These are phyloP conservation scores for Diaporthe ilicicola DNA, from an alignment of 2,329 filamentous ascomycete genomes.

Conservation along the genomic window DNA sequence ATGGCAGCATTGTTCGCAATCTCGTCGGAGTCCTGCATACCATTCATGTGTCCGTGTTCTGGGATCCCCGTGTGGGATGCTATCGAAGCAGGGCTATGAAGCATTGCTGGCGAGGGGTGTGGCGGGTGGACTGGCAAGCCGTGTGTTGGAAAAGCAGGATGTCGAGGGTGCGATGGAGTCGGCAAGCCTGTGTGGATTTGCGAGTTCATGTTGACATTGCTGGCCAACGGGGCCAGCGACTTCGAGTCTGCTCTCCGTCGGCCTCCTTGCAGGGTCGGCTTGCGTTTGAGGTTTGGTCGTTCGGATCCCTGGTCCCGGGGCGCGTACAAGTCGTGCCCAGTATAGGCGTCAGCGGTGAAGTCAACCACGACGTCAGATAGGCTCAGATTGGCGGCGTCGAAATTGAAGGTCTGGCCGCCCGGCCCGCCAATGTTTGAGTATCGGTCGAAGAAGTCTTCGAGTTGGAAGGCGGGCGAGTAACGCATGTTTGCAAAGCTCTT, in stretches of 20 bases:
- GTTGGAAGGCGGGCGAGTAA: slow-evolving; percentile 81
- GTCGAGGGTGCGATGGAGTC: slow-evolving; percentile 37
- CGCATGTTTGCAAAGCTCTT: slow-evolving; percentile 75
- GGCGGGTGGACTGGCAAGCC: slow-evolving; percentile 35
- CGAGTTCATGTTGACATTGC: slow-evolving; percentile 39
- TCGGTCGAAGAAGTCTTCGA: slow-evolving; percentile 88
- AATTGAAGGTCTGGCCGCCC: slow-evolving; percentile 67
- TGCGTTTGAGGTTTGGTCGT: slow-evolving; percentile 57
- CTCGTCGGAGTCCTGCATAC: slow-evolving; percentile 47
- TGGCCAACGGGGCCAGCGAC: slow-evolving; percentile 45
- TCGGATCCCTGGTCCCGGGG: slow-evolving; percentile 45
- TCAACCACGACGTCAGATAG: slow-evolving; percentile 74
- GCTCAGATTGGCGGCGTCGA: slow-evolving; percentile 79
- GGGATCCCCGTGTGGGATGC: slow-evolving; percentile 29
- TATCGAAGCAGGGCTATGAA: slow-evolving; percentile 43
- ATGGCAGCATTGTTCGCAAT: slow-evolving; percentile 45
- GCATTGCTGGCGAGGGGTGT: slow-evolving; percentile 42
- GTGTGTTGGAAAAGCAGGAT: slow-evolving; percentile 19
- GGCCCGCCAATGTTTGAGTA: slow-evolving; percentile 68
- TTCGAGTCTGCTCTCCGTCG: slow-evolving; percentile 52
- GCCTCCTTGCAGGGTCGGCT: slow-evolving; percentile 51
- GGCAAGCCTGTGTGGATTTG: slow-evolving; percentile 41
- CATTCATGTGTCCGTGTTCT: slow-evolving; percentile 44
- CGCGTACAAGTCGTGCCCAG: slow-evolving; percentile 57
- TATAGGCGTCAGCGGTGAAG: slow-evolving; percentile 64